Percentiles rank a stretch among this genome's conserved stretches.
phyloP scores from a whole-genome alignment of 2,329 filamentous ascomycete genomes.

The Fusarium poae region DNA sequence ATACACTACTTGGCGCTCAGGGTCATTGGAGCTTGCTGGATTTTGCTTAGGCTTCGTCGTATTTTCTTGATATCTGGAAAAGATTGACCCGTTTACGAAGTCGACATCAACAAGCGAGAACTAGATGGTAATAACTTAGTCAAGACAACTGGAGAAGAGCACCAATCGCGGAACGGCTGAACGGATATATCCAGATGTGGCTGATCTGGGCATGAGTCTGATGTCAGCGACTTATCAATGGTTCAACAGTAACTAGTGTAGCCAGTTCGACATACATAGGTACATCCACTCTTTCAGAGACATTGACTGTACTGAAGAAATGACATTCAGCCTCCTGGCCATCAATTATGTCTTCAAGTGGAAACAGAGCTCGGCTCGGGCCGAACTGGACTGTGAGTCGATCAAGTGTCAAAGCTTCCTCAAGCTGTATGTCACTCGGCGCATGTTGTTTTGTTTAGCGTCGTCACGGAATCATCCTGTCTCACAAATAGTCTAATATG shows the following conservation, averaged over 20 bases:
- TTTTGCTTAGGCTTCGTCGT: not conserved
- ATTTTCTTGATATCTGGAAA: not conserved
- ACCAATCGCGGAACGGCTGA: too few relatives aligned
- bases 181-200: not conserved
- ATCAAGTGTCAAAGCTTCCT: too few relatives aligned
- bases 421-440: too few relatives aligned
- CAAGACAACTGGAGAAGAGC: fast-evolving
- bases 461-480: not conserved
- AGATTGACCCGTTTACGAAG: not conserved
- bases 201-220: not conserved
- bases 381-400: not conserved
- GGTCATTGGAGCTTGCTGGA: not conserved
- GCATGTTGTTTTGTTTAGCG: too few relatives aligned
- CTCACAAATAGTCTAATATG: not conserved
- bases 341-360: not conserved
- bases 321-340: not conserved
- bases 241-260: too few relatives aligned
- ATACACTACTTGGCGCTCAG: slow-evolving; percentile 6
- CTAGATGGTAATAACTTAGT: too few relatives aligned
- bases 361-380: not conserved
- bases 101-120: not conserved
- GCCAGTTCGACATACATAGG: not conserved
- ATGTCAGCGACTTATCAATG: not conserved
- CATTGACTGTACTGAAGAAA: not conserved
- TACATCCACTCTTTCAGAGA: not conserved